Conservation (phyloP, 2,329 filamentous ascomycete species). For the Curvularia hawaiiensis region DNA sequence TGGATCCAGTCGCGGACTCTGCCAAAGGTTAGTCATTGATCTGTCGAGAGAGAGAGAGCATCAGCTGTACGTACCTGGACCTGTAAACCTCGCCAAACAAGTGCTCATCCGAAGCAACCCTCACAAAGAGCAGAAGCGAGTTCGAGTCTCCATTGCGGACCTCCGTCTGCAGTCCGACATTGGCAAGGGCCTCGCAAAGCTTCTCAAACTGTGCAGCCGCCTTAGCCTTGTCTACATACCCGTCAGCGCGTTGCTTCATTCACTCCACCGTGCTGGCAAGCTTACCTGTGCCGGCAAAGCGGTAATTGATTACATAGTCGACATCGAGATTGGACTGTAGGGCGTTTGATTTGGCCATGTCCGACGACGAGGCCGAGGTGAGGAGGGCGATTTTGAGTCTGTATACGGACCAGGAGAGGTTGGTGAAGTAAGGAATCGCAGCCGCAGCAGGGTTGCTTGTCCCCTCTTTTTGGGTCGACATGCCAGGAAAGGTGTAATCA, state of each 20-base stretch:
- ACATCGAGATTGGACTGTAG: slow-evolving; percentile 68
- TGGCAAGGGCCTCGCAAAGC: slow-evolving; percentile 75
- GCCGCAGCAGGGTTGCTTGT: slow-evolving; percentile 12
- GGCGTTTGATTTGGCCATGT: slow-evolving; percentile 47
- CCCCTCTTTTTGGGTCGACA: slow-evolving; percentile 24
- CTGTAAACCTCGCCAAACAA: slow-evolving; percentile 83
- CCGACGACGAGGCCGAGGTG: slow-evolving; percentile 24
- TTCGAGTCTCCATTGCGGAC: slow-evolving; percentile 78
- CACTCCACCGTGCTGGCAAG: slow-evolving; percentile 2
- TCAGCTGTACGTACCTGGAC: slow-evolving; percentile 60
- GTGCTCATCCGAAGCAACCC: slow-evolving; percentile 75
- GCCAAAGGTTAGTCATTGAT: slow-evolving; percentile 1
- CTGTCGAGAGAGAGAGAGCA: neutral
- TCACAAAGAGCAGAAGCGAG: slow-evolving; percentile 82
- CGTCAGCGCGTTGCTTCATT: slow-evolving; percentile 19
- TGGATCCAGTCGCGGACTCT: slow-evolving; percentile 94
- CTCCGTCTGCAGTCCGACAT: slow-evolving; percentile 84
- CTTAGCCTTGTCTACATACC: slow-evolving; percentile 63
- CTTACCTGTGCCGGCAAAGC: slow-evolving; percentile 70
- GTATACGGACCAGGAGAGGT: slow-evolving; percentile 25
- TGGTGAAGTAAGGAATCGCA: slow-evolving; percentile 25
- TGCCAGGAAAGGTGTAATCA: slow-evolving; percentile 31
- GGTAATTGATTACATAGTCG: slow-evolving; percentile 86
- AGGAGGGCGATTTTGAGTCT: slow-evolving; percentile 27
- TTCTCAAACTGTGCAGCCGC: slow-evolving; percentile 78